Evolutionary conservation across 2,329 filamentous ascomycete genomes (phyloP), one percentile per base, ranked within the genome.

Genomic region (Colletotrichum sp.): DNA sequence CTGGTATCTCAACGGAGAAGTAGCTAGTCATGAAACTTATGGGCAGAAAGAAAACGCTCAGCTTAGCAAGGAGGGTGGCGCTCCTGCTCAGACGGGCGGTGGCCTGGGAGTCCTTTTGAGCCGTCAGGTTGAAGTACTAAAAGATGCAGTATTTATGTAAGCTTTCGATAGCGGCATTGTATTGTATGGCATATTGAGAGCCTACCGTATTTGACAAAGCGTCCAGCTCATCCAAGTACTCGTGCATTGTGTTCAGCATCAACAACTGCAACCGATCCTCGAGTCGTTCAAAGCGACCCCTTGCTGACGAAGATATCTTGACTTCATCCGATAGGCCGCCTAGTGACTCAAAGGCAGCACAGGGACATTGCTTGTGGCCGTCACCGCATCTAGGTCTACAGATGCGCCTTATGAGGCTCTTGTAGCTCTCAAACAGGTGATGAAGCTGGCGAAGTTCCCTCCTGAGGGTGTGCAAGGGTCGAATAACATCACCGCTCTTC

Each of bases 121-220:
- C 92, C 74, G 94, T 94, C 78, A 96, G 88, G 82, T 94, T 95
- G 87, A 95, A 95, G 82, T 95, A 95, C 92, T 94, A 74, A 48
- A 12, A 16, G 26, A n/a, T 68, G 15, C 67, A 81, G 74, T 79
- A 60, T n/a, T 48, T 59, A 8, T 26, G 39, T 15, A 64, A 71
- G 55, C 13, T 32, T 21, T 32, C n/a, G n/a, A 32, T 24, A 18
- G 10, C 26, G 21, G 16, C 26, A 36, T 16, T 7, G 8, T 21
- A 13, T 64, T 34, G 16, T 12, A 10, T 59, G 32, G 28, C 48
- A n/a, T 30, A 15, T 8, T 24, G 63, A 52, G 30, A 39, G 80
- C 88, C 81, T 83, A 93, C 93, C 81, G 95, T 91, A 77, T 91
- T 90, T 5, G 94, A 92, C 30, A 96, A 85, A 0, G 92, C 91